Conservation (phyloP, 1,284 basidiomycete species). For the Melampsora allii-populina region DNA sequence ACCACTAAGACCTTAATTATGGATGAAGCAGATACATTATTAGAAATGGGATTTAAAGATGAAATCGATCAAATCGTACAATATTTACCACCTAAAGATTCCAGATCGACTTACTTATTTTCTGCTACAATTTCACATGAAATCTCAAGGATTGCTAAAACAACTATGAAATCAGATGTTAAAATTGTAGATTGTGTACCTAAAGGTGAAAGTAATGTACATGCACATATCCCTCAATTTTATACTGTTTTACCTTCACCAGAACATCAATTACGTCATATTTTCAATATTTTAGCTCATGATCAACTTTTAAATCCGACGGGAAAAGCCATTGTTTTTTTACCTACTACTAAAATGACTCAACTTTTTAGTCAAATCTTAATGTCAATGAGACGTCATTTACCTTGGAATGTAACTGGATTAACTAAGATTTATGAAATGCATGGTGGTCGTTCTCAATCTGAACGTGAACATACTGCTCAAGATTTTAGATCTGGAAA, state of each 20-base stretch:
- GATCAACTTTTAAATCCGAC: slow-evolving; percentile 71
- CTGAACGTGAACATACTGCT: slow-evolving; percentile 64
- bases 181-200: slow-evolving; percentile 63
- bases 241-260: slow-evolving; percentile 69
- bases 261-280: slow-evolving; percentile 70
- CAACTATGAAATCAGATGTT: slow-evolving; percentile 64
- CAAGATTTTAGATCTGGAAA: slow-evolving; percentile 65
- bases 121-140: slow-evolving; percentile 69
- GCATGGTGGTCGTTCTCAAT: slow-evolving; percentile 75
- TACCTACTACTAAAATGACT: slow-evolving; percentile 83
- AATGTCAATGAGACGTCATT: slow-evolving; percentile 51
- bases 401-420: slow-evolving; percentile 54
- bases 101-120: slow-evolving; percentile 89
- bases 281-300: slow-evolving; percentile 76
- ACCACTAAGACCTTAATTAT: slow-evolving; percentile 66
- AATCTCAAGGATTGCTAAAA: slow-evolving; percentile 57
- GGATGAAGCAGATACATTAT: slow-evolving; percentile 91
- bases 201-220: slow-evolving; percentile 63
- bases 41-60: slow-evolving; percentile 93
- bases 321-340: slow-evolving; percentile 79
- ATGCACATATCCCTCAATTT: slow-evolving; percentile 76
- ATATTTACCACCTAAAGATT: slow-evolving; percentile 64
- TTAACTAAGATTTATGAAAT: slow-evolving; percentile 71
- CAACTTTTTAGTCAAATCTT: slow-evolving; percentile 69
- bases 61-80: slow-evolving; percentile 75